phyloP scores from a whole-genome alignment of 2,329 filamentous ascomycete species.

The Nectriaceae sp. region DNA sequence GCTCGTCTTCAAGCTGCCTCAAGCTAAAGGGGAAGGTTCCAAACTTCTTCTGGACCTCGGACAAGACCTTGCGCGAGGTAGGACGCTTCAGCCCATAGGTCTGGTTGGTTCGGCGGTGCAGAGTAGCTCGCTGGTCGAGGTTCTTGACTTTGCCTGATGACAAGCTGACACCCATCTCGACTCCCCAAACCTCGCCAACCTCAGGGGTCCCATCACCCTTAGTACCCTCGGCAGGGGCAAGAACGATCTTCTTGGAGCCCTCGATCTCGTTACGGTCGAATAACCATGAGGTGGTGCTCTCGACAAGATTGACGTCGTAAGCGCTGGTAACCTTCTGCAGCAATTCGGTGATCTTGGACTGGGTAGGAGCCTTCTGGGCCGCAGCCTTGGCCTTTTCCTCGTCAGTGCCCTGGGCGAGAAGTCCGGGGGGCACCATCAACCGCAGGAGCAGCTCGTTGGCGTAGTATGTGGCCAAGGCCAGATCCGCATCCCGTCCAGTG shows the following conservation, averaged over 20 bases:
- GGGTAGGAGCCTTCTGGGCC: slow-evolving; percentile 78
- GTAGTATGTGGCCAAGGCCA: slow-evolving; percentile 89
- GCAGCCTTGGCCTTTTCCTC: slow-evolving; percentile 95
- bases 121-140: slow-evolving; percentile 81
- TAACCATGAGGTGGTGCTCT: slow-evolving; percentile 97
- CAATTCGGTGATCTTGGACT: slow-evolving; percentile 82
- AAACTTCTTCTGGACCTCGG: slow-evolving; percentile 96
- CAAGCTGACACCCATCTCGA: slow-evolving; percentile 90
- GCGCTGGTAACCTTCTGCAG: slow-evolving; percentile 89
- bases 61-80: slow-evolving; percentile 87
- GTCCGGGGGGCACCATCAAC: slow-evolving; percentile 87
- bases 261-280: slow-evolving; percentile 98
- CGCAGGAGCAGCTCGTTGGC: slow-evolving; percentile 93
- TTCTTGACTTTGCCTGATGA: slow-evolving; percentile 95
- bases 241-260: slow-evolving; percentile 94
- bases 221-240: slow-evolving; percentile 80
- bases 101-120: slow-evolving; percentile 89
- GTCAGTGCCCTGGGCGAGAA: slow-evolving; percentile 79
- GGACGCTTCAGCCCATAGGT: slow-evolving; percentile 94
- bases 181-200: slow-evolving; percentile 93
- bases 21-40: slow-evolving; percentile 97
- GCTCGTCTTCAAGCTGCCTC: slow-evolving; percentile 94
- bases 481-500: slow-evolving; percentile 78
- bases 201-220: slow-evolving; percentile 91
- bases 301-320: slow-evolving; percentile 90